Conservation (phyloP, 768 basidiomycete genomes). For the Serendipita vermifera region DNA sequence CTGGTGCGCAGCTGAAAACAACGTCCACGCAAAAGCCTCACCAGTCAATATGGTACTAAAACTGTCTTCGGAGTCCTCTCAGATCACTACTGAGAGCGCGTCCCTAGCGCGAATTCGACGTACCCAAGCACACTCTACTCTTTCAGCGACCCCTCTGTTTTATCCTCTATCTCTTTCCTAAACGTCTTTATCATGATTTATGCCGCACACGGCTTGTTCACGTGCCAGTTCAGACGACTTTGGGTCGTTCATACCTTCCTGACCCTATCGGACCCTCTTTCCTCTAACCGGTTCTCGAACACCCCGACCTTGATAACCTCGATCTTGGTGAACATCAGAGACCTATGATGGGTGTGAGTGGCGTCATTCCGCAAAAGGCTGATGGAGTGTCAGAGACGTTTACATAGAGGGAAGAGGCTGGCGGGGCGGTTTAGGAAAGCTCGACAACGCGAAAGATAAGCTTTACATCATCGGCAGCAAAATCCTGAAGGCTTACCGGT, state of each 20-base stretch:
- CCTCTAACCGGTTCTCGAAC: neutral
- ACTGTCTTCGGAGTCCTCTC: neutral
- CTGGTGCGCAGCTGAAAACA: neutral
- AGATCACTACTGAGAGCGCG: neutral
- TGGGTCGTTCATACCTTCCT: neutral
- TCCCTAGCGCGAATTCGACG: neutral
- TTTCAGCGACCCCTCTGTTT: constrained; percentile 1
- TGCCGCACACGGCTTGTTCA: neutral
- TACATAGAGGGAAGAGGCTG: neutral
- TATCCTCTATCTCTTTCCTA: neutral
- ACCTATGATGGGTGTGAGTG: neutral
- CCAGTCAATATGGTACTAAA: too few relatives aligned
- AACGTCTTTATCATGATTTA: too few relatives aligned
- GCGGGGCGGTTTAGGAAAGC: neutral
- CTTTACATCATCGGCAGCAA: neutral
- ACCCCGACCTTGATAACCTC: neutral
- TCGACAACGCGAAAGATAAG: neutral
- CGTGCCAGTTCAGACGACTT: neutral
- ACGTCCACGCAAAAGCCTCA: neutral
- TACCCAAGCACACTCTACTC: neutral
- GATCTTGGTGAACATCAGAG: neutral
- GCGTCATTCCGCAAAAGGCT: neutral
- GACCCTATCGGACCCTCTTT: neutral
- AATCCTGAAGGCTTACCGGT: neutral
- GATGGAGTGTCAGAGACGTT: neutral